Evolutionary conservation across 2,329 filamentous ascomycete species (phyloP).

Genomic region (Septoria linicola): DNA sequence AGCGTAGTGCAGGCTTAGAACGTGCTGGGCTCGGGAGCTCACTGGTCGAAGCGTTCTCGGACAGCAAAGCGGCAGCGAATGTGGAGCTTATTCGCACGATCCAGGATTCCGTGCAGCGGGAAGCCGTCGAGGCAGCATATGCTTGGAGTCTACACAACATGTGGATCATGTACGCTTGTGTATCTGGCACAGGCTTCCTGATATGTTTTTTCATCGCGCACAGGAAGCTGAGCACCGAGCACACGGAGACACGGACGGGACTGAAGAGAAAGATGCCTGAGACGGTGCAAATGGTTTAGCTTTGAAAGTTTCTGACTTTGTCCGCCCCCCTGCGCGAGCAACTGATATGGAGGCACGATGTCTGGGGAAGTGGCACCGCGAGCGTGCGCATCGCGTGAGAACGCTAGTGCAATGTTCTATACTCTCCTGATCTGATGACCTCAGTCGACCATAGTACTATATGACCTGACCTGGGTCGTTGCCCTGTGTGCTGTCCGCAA

Average conservation of each 20-base stretch:
- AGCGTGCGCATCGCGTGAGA: too few relatives aligned
- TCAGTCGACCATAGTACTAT: too few relatives aligned
- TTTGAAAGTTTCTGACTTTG: too few relatives aligned
- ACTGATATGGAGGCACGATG: too few relatives aligned
- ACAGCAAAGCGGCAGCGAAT: slow-evolving; percentile 49
- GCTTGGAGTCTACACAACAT: slow-evolving; percentile 52
- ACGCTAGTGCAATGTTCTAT: too few relatives aligned
- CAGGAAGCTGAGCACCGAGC: slow-evolving; percentile 48
- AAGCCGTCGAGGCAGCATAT: slow-evolving; percentile 48
- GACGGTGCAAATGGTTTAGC: too few relatives aligned
- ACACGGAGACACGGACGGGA: slow-evolving; percentile 54
- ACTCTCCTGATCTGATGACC: too few relatives aligned
- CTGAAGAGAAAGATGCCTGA: slow-evolving; percentile 12
- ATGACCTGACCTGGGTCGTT: too few relatives aligned
- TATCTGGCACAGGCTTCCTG: slow-evolving; percentile 45
- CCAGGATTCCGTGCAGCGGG: slow-evolving; percentile 39
- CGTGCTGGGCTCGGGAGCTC: slow-evolving; percentile 25
- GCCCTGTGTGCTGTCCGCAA: too few relatives aligned
- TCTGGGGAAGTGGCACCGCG: too few relatives aligned
- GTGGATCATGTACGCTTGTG: slow-evolving; percentile 50
- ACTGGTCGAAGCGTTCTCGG: slow-evolving; percentile 41
- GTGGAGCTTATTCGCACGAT: slow-evolving; percentile 46
- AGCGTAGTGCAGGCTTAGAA: slow-evolving; percentile 10
- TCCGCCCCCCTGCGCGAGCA: too few relatives aligned
- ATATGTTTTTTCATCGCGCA: slow-evolving; percentile 49